phyloP scores from a whole-genome alignment of 108 stramenopile species.

The Nannochloropsis oceanica region DNA sequence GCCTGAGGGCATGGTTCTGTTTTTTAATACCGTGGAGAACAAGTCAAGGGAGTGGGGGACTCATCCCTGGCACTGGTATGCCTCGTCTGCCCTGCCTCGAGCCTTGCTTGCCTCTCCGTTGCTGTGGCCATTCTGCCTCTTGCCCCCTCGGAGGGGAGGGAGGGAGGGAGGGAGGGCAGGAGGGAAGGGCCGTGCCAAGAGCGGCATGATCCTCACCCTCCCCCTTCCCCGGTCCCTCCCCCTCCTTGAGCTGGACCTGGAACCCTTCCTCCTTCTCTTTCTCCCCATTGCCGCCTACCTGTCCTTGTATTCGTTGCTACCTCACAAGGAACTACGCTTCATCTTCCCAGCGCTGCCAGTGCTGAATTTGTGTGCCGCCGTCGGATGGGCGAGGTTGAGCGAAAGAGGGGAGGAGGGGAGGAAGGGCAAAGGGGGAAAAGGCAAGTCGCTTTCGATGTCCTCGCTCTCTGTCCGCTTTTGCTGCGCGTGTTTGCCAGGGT shows the following conservation, averaged over 20 bases:
- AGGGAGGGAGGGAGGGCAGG: background rate
- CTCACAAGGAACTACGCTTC: slow-evolving; percentile 33
- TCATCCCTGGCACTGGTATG: slow-evolving; percentile 82
- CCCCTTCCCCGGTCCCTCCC: background rate
- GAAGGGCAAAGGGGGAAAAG: background rate
- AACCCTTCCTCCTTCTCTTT: background rate
- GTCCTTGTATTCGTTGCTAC: slow-evolving; percentile 1
- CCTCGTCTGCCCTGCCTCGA: slow-evolving; percentile 57
- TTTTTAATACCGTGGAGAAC: slow-evolving; percentile 84
- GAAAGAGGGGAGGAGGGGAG: background rate
- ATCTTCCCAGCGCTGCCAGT: slow-evolving; percentile 23
- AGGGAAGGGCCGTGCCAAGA: background rate
- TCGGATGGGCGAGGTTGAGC: background rate
- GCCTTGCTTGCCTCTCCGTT: background rate
- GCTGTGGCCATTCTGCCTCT: background rate
- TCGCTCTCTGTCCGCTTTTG: background rate
- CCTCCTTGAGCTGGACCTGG: background rate
- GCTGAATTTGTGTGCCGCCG: slow-evolving; percentile 6
- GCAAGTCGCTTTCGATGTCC: background rate
- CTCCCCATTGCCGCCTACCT: background rate
- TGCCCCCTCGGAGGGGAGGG: background rate
- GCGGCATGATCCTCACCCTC: background rate
- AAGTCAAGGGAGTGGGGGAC: slow-evolving; percentile 84
- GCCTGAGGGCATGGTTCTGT: slow-evolving; percentile 93
- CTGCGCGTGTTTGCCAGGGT: background rate